phyloP scores from a whole-genome alignment of 495 filamentous ascomycete species.

The Penicillium canariense region DNA sequence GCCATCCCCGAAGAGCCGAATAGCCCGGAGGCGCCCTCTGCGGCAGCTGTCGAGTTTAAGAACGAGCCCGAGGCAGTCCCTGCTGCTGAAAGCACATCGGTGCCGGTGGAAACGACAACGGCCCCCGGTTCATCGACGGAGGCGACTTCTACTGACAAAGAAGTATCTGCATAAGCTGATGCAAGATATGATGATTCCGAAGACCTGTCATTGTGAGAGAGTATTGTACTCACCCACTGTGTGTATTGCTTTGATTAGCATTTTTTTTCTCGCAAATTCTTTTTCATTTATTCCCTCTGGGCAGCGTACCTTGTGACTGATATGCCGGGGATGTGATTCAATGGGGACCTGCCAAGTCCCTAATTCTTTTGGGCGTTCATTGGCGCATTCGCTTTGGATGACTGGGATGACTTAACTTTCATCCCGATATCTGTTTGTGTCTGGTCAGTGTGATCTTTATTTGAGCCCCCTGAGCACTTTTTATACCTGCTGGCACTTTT shows the following conservation, averaged over 20 bases:
- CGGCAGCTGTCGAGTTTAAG: background rate
- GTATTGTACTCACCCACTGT: background rate
- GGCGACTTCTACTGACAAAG: constrained; percentile 6
- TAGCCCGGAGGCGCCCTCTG: constrained; percentile 27
- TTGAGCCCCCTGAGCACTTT: background rate
- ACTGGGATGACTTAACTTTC: background rate
- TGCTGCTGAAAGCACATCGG: background rate
- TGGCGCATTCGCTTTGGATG: background rate
- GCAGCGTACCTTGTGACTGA: background rate
- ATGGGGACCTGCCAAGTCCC: background rate
- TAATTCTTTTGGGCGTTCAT: background rate
- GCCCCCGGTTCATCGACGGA: background rate
- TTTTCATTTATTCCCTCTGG: background rate
- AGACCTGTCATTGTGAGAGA: background rate
- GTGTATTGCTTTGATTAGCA: constrained; percentile 7
- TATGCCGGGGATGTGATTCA: background rate
- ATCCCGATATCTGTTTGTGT: background rate
- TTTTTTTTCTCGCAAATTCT: background rate
- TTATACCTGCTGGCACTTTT: background rate
- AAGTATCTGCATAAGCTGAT: constrained; percentile 3
- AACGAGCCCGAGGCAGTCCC: background rate
- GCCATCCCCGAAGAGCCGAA: constrained; percentile 43
- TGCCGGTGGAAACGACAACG: background rate
- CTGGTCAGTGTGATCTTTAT: constrained; percentile 1
- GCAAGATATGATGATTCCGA: background rate